Evolutionary conservation across 2,329 filamentous ascomycete genomes (phyloP), one percentile per base, ranked within the genome.

Genomic region (Monosporascus sp.): DNA sequence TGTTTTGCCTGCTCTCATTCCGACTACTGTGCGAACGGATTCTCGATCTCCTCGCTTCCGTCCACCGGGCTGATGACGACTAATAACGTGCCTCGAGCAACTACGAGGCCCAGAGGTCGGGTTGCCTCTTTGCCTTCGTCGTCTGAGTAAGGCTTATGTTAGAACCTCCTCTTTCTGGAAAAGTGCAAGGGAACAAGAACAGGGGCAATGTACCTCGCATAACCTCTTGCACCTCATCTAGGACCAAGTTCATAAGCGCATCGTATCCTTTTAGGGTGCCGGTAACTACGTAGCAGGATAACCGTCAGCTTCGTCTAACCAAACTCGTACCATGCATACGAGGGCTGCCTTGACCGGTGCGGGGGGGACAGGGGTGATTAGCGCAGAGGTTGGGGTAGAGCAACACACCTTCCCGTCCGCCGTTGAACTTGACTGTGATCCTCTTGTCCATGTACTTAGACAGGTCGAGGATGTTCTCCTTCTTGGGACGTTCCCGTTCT

Each of bases 391-490:
- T 22, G 17, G 22, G 24, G 2, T 17, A 46, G 50, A 20, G 51
- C 31, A 49, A 69, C 79, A 57, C 68, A 94, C 91, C 89, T 78
- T 97, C 91, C 56, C 93, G 78, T 1, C 94, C 94, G 43, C 94
- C 94, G 67, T 91, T 97, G 72, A 99, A 97, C 75, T 97, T 97
- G 69, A 99, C 92, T 9, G 82, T 88, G 62, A 99, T 91, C 68
- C 88, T 82, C 82, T 97, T 96, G 73, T 99, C 91, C 88, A 96
- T 91, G 73, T 97, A 99, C 76, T 96, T 96, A 69, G 80, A 85
- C 65, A 99, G 74, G 68, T 99, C 93, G 22, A 99, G 83, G 65
- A 99, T 99, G 71, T 97, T 97, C 74, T 99, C 94, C 79, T 97
- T 97, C 84, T 96, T 97, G 56, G 91, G 90, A 64, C 87, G 84